Base-by-base conservation (phyloP, 2,329 filamentous ascomycete species). In the Verticillium nubilum region DNA sequence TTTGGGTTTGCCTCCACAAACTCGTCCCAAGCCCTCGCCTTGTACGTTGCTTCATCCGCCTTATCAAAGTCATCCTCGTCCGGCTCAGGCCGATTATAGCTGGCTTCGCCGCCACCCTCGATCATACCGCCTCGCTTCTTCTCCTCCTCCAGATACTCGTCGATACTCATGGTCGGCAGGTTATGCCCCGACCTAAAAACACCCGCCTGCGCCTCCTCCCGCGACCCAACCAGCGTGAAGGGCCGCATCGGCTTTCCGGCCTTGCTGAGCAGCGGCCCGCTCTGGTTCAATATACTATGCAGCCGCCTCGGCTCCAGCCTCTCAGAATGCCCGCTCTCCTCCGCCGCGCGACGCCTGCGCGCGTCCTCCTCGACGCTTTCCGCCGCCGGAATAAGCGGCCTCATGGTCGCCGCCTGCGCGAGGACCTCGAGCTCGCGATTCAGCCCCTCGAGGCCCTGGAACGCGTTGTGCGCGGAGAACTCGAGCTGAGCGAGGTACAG, bases 141-240 rank as follows among this genome's bases (percentile, higher is more conserved):
- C 77, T 98, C 95, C 74, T 98, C 94, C 57, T 96, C 95, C 17
- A 99, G 80, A 70, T 98, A 99, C 76, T 99, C 95, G 67, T 99
- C 95, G 62, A 99, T 97, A 1, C 86, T 91, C 95, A 99, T 98
- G 3, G 95, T 98, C 1, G 95, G 95, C 60, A 99, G 77, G 74
- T 91, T 97, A 72, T 99, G 95, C 7, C 95, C 92, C 0, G 92
- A 86, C 59, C 91, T 84, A 74, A 99, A 99, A 0, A 99, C 94
- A 2, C 89, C 89, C 60, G 87, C 81, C 61, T 87, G 85, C 61
- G 97, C 74, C 62, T 92, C 87, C 62, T 91, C 86, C 37, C 95
- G 84, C 65, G 82, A 88, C 61, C 89, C 88, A 4, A 96, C 80
- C 25, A 99, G 80, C 1, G 92, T 97, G 69, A 99, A 98, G 0